Evolutionary conservation across 768 basidiomycete species (phyloP), one percentile per base, ranked within the genome.

Genomic region (Boletus vinaceobasis): DNA sequence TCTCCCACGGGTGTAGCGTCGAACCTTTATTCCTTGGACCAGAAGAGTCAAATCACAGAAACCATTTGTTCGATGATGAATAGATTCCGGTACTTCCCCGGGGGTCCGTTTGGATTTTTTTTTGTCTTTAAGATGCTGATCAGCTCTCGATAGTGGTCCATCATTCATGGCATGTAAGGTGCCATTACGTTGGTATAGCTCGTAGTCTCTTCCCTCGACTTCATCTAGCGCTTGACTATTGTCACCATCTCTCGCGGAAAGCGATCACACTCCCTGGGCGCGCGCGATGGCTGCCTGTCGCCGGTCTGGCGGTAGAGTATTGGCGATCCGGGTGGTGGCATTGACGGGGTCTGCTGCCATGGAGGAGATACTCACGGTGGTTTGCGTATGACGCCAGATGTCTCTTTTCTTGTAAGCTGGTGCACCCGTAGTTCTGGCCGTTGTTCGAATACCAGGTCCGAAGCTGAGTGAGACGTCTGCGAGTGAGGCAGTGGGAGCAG

Each of bases 201-300:
- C 23, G 23, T 23, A 23, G 23, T 23, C 23, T 23, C 23, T 23
- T 23, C 23, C 23, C 23, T 23, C 23, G 23, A 23, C 23, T 23
- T 23, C 23, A 23, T 23, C 23, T 4, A 23, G 4, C 23, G 23
- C 23, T 23, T 23, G 23, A 23, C 23, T 2, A 23, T 4, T 23
- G 2, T 23, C 23, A 23, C 23, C 23, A 23, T 23, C 23, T 23
- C 23, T 23, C 23, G 1, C 77, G 93, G 38, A 97, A 98, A 72
- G 92, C 93, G 2, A 93, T 99, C 65, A 84, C 98, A 36, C 77
- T 99, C n/a, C 83, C 82, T 52, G 95, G 88, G 0, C 79, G 96
- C 9, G 82, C 86, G 31, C 74, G 87, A 43, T 78, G 79, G 63
- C 86, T 90, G 78, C 82, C 84, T 8, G 66, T 60, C 2, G 68